These are phyloP conservation scores for Marasmius sp. DNA, from an alignment of 1,284 basidiomycete genomes.

Conservation along the genomic window DNA sequence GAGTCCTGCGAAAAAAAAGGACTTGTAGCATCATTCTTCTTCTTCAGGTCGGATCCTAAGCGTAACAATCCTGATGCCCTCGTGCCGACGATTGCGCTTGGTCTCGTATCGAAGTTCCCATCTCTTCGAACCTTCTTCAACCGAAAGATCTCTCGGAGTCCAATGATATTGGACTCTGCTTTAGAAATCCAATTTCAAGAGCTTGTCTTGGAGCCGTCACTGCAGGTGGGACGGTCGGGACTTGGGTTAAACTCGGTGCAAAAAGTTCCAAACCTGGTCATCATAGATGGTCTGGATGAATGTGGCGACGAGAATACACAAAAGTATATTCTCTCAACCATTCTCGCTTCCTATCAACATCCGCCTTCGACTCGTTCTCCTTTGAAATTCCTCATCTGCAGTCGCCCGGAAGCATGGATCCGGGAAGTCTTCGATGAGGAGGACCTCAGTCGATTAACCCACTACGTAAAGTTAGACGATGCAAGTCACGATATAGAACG, in stretches of 20 bases:
- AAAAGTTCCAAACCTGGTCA: neutral
- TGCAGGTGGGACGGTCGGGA: no score
- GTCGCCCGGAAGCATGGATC: constrained; percentile 24
- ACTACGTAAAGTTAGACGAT: neutral
- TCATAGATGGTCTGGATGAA: constrained; percentile 8
- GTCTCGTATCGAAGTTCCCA: neutral
- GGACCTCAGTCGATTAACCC: neutral
- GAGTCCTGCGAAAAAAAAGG: constrained; percentile 1
- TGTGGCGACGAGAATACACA: neutral
- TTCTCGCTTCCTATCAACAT: neutral
- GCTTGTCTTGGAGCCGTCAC: neutral
- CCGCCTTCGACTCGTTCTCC: constrained; percentile 5
- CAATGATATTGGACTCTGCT: neutral
- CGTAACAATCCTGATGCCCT: neutral
- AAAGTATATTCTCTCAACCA: neutral
- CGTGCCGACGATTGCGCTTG: constrained; percentile 1
- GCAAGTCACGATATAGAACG: neutral
- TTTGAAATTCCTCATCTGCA: constrained; percentile 25
- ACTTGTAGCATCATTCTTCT: constrained; percentile 12
- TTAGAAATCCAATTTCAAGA: constrained; percentile 1
- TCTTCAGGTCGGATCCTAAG: constrained; percentile 11
- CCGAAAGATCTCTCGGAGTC: neutral
- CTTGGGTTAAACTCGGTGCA: no score
- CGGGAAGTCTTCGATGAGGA: constrained; percentile 13
- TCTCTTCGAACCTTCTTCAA: neutral